These are phyloP conservation scores for Pulveroboletus ravenelii DNA, from an alignment of 768 basidiomycete species.

Conservation along the genomic window DNA sequence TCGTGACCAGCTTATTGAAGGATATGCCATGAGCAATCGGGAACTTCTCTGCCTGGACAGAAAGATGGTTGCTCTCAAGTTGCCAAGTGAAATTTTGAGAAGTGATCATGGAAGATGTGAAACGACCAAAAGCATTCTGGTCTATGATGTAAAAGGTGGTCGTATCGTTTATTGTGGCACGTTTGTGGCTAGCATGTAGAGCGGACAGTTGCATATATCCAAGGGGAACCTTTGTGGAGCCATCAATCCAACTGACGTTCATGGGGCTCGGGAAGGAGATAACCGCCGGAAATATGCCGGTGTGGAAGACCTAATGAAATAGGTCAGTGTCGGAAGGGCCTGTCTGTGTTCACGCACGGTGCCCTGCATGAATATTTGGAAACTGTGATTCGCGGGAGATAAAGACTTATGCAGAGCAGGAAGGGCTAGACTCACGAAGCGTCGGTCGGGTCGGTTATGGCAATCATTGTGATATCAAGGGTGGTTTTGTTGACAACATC, in stretches of 20 bases:
- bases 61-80: constrained; percentile 50
- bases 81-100: constrained; percentile 65
- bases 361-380: constrained; percentile 48
- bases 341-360: constrained; percentile 36
- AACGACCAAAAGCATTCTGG: constrained; percentile 54
- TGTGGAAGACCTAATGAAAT: constrained; percentile 51
- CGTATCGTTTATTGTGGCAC: constrained; percentile 58
- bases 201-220: constrained; percentile 49
- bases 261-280: constrained; percentile 58
- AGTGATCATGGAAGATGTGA: constrained; percentile 61
- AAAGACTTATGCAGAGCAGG: neutral
- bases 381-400: constrained; percentile 34
- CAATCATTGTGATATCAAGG: constrained; percentile 49
- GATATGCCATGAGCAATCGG: constrained; percentile 61
- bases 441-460: constrained; percentile 54
- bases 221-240: constrained; percentile 42
- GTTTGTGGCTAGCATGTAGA: constrained; percentile 48
- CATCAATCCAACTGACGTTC: constrained; percentile 54
- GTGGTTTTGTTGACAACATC: constrained; percentile 54
- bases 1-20: constrained; percentile 55
- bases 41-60: constrained; percentile 63
- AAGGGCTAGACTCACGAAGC: constrained; percentile 40
- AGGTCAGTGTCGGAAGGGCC: neutral
- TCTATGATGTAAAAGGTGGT: constrained; percentile 55
- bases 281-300: constrained; percentile 58